Conservation (phyloP, 768 basidiomycete species). For the Suillus placidus region DNA sequence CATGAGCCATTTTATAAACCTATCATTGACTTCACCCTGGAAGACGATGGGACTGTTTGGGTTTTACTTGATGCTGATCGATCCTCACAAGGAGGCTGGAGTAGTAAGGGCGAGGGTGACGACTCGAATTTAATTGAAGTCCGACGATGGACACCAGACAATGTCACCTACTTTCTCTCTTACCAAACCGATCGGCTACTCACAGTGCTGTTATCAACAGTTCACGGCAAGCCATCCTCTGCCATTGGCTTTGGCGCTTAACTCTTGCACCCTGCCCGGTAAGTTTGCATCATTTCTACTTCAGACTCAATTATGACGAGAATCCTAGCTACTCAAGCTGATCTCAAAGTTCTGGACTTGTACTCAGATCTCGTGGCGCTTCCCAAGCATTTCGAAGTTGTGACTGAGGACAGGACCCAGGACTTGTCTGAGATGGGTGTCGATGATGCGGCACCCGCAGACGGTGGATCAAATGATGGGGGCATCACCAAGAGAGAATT, state of each 20-base stretch:
- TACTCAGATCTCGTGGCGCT: constrained; percentile 59
- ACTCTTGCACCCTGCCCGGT: constrained; percentile 54
- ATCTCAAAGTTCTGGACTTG: constrained; percentile 57
- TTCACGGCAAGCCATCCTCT: constrained; percentile 24
- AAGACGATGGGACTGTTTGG: constrained; percentile 42
- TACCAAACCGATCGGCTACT: not conserved
- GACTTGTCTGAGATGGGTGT: constrained; percentile 22
- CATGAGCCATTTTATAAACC: constrained; percentile 58
- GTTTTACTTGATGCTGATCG: constrained; percentile 54
- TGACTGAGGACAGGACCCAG: constrained; percentile 44
- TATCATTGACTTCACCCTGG: constrained; percentile 58
- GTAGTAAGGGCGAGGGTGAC: constrained; percentile 21
- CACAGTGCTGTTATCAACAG: constrained; percentile 16
- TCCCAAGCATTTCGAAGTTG: constrained; percentile 58
- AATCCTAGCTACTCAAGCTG: constrained; percentile 48
- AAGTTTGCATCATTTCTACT: constrained; percentile 14
- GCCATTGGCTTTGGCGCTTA: constrained; percentile 47
- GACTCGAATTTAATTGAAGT: constrained; percentile 29
- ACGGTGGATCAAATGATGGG: constrained; percentile 20
- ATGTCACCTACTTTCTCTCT: constrained; percentile 36
- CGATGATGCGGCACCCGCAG: constrained; percentile 18
- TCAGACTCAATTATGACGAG: constrained; percentile 1
- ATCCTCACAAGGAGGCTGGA: constrained; percentile 18
- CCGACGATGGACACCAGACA: constrained; percentile 38
- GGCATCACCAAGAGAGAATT: constrained; percentile 47